Percentiles rank a stretch among this genome's conserved stretches.
Evolutionary conservation across 73 alveolate species (phyloP).

Genomic region (Tetrahymena borealis): DNA sequence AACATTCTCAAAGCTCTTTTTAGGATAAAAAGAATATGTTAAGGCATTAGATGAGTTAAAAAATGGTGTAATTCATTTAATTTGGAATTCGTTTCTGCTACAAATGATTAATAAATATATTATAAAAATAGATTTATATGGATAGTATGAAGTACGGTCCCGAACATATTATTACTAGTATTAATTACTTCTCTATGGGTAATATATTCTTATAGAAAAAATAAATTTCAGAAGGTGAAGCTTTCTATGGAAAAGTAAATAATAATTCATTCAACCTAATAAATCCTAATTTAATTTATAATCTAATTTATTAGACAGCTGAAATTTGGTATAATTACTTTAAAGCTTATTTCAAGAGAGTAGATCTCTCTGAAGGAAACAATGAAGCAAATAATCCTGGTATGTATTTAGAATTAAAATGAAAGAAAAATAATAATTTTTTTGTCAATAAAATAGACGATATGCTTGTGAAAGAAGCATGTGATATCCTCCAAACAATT

Average conservation of each 20-base stretch:
- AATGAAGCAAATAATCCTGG: not conserved
- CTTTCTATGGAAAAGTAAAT: constrained; percentile 35
- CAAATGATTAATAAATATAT: not conserved
- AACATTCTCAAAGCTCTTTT: constrained; percentile 66
- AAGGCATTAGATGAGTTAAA: constrained; percentile 67
- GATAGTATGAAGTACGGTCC: constrained; percentile 74
- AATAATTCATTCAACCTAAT: not conserved
- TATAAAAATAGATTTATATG: constrained; percentile 49
- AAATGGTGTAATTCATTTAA: not conserved
- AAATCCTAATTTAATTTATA: not conserved
- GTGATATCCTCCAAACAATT: not conserved
- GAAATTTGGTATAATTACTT: constrained; percentile 36
- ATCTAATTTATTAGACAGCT: constrained; percentile 4
- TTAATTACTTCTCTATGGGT: constrained; percentile 75
- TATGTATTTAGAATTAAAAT: not conserved
- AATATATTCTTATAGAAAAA: constrained; percentile 47
- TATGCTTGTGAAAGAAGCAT: not conserved
- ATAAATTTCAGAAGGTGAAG: constrained; percentile 26
- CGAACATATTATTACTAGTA: constrained; percentile 58
- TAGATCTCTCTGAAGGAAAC: not conserved
- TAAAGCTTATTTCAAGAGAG: constrained; percentile 15
- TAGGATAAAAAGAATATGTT: constrained; percentile 59
- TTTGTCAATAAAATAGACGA: not conserved
- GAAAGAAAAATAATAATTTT: not conserved
- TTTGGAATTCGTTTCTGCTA: not conserved